Base-by-base conservation (phyloP, 108 stramenopile species). In the Nannochloropsis salina region DNA sequence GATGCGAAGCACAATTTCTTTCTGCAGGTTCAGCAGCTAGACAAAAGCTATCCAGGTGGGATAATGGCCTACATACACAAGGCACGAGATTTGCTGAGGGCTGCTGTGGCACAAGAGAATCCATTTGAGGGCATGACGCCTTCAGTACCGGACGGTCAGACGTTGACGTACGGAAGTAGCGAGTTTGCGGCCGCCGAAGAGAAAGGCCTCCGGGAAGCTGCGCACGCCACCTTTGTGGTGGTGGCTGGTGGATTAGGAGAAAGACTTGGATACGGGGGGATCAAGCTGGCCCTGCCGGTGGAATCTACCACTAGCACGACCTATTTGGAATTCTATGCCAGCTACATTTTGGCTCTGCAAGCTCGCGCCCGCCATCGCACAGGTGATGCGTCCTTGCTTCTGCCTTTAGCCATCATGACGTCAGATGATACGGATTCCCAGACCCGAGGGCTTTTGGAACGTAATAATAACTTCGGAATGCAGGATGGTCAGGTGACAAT, bases 371-470 rank as follows among this genome's bases (percentile, higher is more conserved):
- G 89, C 44, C 20, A 83, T 9, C 40, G 8, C 80, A 41, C 42
- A 4, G 95, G 94, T 42, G 87, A 84, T 31, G 87, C 93, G 22
- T 88, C 91, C 41, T 87, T 95, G 81, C 90, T 90, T 10, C 93
- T 98, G 88, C 98, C 98, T 0, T 88, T 99, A 20, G 96, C 95
- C 42, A 99, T 99, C 84, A 99, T 99, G 99, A 98, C 98, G 9
- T 94, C 94, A 42, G 98, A 95, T 42, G 99, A 98, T 90, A 99
- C 99, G 5, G 96, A 98, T 91, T 94, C 93, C 31, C 81, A 91
- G 82, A 99, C 99, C 20, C 90, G 95, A 15, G 89, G 93, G 87
- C 90, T 99, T 61, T 91, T 99, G 80, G 86, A 90, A 80, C 94
- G 94, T 22, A 94, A 97, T 86, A 87, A 93, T 81, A 92, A 98